Evolutionary conservation across 2,329 filamentous ascomycete genomes (phyloP).

Genomic region (Fusarium mundagurra): DNA sequence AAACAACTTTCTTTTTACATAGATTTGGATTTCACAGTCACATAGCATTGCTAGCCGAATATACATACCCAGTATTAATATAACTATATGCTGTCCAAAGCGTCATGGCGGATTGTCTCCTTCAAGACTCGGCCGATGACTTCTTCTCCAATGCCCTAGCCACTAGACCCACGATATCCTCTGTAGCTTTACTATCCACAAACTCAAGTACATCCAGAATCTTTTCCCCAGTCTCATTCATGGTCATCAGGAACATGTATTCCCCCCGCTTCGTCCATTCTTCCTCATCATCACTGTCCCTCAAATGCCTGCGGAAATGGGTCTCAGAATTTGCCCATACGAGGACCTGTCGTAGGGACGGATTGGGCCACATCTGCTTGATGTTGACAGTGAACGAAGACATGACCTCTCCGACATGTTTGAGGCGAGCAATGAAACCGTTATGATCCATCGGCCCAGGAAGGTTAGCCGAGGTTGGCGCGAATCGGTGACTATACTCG

Average conservation of each 20-base stretch:
- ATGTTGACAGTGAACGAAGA: background rate
- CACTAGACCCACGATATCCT: background rate
- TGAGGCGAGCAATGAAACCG: background rate
- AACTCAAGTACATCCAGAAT: background rate
- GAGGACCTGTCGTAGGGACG: background rate
- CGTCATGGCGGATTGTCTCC: background rate
- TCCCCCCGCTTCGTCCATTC: background rate
- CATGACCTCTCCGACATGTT: background rate
- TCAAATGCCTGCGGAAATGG: background rate
- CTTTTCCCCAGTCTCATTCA: background rate
- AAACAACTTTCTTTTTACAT: background rate
- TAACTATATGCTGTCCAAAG: no score
- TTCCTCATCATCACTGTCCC: background rate
- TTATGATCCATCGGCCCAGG: background rate
- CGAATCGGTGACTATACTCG: background rate
- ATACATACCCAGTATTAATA: background rate
- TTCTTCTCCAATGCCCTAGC: background rate
- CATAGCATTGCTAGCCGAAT: background rate
- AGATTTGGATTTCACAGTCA: background rate
- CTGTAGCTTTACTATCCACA: background rate
- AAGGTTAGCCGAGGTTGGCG: background rate
- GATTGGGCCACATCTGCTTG: background rate
- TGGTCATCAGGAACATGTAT: background rate
- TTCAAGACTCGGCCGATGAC: fast-evolving
- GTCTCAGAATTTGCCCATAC: background rate